Evolutionary conservation across 306 rosid genomes (phyloP).

Genomic region (Canavalia gladiata): DNA sequence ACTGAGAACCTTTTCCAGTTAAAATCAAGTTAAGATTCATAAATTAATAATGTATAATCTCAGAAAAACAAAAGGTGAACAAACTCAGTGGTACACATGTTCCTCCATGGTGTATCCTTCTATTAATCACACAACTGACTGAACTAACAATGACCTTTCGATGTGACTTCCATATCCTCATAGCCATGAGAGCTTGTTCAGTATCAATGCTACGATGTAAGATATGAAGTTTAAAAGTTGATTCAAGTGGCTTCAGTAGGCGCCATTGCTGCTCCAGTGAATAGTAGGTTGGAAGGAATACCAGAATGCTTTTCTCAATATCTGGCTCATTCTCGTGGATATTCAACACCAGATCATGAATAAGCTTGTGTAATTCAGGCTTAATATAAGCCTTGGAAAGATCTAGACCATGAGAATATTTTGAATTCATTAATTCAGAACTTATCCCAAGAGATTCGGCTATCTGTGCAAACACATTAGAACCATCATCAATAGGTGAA

Average conservation of each 20-base stretch:
- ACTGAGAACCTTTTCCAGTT: neutral
- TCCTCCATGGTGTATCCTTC: neutral
- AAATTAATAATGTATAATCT: slow-evolving; percentile 1
- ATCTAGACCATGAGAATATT: slow-evolving; percentile 53
- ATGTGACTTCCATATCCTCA: slow-evolving; percentile 86
- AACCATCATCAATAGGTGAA: slow-evolving; percentile 42
- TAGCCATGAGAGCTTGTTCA: slow-evolving; percentile 81
- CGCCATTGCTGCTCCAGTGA: slow-evolving; percentile 85
- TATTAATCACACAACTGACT: slow-evolving; percentile 26
- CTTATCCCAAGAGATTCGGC: slow-evolving; percentile 61
- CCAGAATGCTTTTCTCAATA: slow-evolving; percentile 87
- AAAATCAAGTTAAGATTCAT: slow-evolving; percentile 13
- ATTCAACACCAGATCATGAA: slow-evolving; percentile 76
- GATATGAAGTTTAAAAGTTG: slow-evolving; percentile 79
- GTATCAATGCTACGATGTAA: slow-evolving; percentile 91
- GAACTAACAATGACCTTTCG: slow-evolving; percentile 71
- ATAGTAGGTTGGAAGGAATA: slow-evolving; percentile 91
- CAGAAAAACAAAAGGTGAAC: neutral
- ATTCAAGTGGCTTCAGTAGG: slow-evolving; percentile 72
- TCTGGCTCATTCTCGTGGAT: slow-evolving; percentile 81
- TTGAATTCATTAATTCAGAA: slow-evolving; percentile 52
- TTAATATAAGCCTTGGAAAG: slow-evolving; percentile 58
- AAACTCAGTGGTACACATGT: neutral
- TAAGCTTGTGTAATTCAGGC: slow-evolving; percentile 66
- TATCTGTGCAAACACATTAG: slow-evolving; percentile 58